Conservation (phyloP, 1,284 basidiomycete species). For the Meira miltonrushii region DNA sequence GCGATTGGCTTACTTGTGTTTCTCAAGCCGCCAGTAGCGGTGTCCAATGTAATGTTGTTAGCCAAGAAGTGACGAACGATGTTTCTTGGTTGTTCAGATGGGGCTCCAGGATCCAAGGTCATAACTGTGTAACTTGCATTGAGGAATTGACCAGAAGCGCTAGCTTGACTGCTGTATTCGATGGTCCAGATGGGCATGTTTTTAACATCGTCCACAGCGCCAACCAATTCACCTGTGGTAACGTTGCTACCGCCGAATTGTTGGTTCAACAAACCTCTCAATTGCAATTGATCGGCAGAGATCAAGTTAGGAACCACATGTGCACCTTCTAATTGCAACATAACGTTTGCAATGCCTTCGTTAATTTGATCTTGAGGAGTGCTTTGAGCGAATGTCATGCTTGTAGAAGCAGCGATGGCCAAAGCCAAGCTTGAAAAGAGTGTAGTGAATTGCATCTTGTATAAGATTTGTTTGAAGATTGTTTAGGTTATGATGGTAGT, state of each 20-base stretch:
- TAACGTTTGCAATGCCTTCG: not conserved
- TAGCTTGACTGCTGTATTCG: not conserved
- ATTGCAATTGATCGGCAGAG: not conserved
- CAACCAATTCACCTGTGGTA: not conserved
- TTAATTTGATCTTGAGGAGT: not conserved
- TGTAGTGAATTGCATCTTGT: constrained; percentile 1
- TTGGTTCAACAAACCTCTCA: not conserved
- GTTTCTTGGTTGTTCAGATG: not conserved
- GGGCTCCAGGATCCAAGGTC: constrained; percentile 5
- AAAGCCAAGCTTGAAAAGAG: not conserved
- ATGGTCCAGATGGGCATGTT: not conserved
- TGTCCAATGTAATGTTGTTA: constrained; percentile 1
- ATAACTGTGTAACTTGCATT: constrained; percentile 3
- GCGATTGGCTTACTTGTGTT: constrained; percentile 2
- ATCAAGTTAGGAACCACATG: constrained; percentile 4
- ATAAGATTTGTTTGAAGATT: not conserved
- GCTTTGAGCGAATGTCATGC: not conserved
- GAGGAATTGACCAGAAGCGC: not conserved
- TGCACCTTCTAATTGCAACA: not conserved
- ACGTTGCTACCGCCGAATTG: not conserved
- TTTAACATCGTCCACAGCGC: not conserved
- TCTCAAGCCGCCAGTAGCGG: not conserved
- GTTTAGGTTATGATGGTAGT: not conserved
- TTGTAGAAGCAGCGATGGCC: not conserved
- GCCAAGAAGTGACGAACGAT: constrained; percentile 8